These are phyloP conservation scores for Heliamphora exappendiculata DNA, from an alignment of 148 eudicot species.

Conservation along the genomic window DNA sequence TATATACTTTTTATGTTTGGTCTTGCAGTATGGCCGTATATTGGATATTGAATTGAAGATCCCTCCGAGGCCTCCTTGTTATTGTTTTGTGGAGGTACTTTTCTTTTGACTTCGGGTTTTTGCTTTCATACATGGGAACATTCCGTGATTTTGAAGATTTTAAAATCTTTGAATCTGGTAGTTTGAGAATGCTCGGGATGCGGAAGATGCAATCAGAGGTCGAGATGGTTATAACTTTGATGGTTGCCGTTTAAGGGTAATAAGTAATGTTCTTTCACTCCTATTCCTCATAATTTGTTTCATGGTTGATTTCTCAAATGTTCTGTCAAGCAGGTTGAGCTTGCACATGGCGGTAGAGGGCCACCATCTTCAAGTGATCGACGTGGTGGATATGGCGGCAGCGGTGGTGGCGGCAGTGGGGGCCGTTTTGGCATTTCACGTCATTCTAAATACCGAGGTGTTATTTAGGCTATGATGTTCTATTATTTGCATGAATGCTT, in stretches of 20 bases:
- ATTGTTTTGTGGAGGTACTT: conserved; percentile 89
- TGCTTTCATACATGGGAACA: not conserved
- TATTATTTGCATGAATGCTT: not conserved
- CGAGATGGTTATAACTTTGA: conserved; percentile 99
- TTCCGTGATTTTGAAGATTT: conserved; percentile 3
- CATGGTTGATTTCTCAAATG: not conserved
- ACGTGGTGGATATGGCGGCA: conserved; percentile 45
- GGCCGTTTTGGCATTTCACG: conserved; percentile 60
- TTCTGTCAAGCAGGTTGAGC: conserved; percentile 60
- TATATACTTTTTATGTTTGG: not conserved
- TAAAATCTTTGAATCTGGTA: conserved; percentile 17
- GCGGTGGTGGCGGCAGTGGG: conserved; percentile 23
- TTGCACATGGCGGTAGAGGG: conserved; percentile 97
- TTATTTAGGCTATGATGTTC: not conserved
- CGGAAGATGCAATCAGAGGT: conserved; percentile 93
- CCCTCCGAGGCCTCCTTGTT: conserved; percentile 96
- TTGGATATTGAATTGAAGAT: conserved; percentile 90
- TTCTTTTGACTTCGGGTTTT: not conserved
- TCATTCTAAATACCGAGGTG: conserved; percentile 85
- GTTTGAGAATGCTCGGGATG: conserved; percentile 95
- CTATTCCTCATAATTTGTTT: not conserved
- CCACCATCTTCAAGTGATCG: conserved; percentile 83
- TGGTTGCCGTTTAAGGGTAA: conserved; percentile 93
- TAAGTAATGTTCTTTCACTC: not conserved
- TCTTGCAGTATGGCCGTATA: conserved; percentile 89